phyloP scores from a whole-genome alignment of 495 filamentous ascomycete genomes.

The Cercophora newfieldiana region DNA sequence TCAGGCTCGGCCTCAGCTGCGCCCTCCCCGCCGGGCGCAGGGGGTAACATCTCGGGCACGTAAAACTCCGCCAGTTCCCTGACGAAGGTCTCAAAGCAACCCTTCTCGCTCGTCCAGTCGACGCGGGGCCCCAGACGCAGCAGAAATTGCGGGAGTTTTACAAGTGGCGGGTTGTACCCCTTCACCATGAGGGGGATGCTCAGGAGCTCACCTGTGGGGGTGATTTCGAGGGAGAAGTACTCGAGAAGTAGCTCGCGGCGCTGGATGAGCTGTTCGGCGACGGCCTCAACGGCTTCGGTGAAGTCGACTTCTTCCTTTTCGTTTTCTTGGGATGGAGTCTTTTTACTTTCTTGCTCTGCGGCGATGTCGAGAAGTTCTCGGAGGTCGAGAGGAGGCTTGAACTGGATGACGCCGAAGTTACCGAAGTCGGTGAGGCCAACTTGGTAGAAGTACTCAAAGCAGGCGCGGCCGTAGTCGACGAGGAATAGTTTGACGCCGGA shows the following conservation, averaged over 20 bases:
- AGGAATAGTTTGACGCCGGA: constrained; percentile 90
- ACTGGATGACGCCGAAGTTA: constrained; percentile 84
- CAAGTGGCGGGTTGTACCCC: constrained; percentile 81
- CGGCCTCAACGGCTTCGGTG: constrained; percentile 60
- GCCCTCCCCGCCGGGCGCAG: constrained; percentile 41
- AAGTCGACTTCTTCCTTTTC: constrained; percentile 63
- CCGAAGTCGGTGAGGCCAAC: constrained; percentile 94
- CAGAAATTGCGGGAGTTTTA: constrained; percentile 86
- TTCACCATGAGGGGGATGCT: constrained; percentile 83
- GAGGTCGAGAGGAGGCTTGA: constrained; percentile 73
- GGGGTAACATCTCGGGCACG: constrained; percentile 79
- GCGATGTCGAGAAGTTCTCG: constrained; percentile 70
- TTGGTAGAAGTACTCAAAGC: constrained; percentile 95
- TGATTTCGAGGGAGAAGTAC: constrained; percentile 88
- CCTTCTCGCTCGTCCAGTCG: constrained; percentile 79
- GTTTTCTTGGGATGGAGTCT: constrained; percentile 18
- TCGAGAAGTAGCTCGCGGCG: constrained; percentile 84
- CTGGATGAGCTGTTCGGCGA: constrained; percentile 63
- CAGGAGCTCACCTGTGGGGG: constrained; percentile 70
- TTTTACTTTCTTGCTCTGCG: constrained; percentile 62
- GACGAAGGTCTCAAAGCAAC: constrained; percentile 84
- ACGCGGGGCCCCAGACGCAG: constrained; percentile 86
- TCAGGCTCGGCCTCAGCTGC: constrained; percentile 12
- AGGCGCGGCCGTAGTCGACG: constrained; percentile 88
- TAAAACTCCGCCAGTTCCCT: constrained; percentile 90